Evolutionary conservation across 805 yeast species (phyloP), one percentile per base, ranked within the genome.

Genomic region (Sugiyamaella mastotermitis): DNA sequence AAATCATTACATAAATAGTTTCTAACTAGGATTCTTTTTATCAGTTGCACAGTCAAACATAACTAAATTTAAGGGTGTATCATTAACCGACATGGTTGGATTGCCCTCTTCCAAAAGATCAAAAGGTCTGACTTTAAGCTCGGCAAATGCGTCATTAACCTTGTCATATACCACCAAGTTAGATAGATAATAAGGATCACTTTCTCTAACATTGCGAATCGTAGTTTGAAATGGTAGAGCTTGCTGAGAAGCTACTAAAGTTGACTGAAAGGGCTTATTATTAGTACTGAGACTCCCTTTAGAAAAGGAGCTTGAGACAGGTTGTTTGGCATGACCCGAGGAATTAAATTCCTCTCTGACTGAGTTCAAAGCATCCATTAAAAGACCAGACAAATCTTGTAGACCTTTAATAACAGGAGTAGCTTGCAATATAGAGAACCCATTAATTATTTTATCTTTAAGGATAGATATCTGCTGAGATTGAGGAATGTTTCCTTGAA

Each of bases 81-180:
- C 82, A 52, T 76, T 76, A 20, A 63, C 45, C 4, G 69, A 62
- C 41, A 64, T 59, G 5, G 58, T 49, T 1, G 77, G 72, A 45
- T 64, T 71, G 1, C 78, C 61, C 38, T 78, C 82, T 49, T 77
- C 82, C 31, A 78, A 64, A 47, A 76, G 51, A 47, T 78, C 84
- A 55, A 76, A 76, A 9, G 76, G 62, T 42, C 71, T 66, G 32
- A 68, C 50, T 17, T 53, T 60, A 40, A 72, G 62, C 22, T 64
- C 69, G 9, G 55, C 44, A 44, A 62, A 63, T 23, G 49, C 41
- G 34, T 54, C 53, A 7, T 48, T 43, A 3, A 53, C 39, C 38
- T 48, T 54, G 22, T 60, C 56, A 34, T 45, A 52, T 1, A 65
- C 35, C 32, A 51, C 47, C 19, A 64, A 46, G 35, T 57, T 52